Base-by-base conservation (phyloP, 441 rosid genomes). In the Adansonia grandidieri region DNA sequence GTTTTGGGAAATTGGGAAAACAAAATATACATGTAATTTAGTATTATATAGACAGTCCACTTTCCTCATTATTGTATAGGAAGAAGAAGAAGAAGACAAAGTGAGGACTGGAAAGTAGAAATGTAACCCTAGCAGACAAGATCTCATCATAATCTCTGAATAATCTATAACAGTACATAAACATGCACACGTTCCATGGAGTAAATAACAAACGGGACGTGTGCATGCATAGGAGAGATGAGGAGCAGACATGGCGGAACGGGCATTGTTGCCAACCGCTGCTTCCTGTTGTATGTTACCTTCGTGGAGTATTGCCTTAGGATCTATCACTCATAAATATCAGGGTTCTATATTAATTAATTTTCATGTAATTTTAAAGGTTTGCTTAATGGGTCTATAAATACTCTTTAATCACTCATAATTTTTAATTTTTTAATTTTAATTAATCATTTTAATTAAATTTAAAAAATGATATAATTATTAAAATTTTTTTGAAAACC, bases 131-230 rank as follows among this genome's bases (percentile, higher is more conserved):
- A 75, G 79, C 85, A 74, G 85, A 81, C 87, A 84, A 61, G 74
- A 83, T 84, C 87, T 80, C 78, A 79, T 83, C 87, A 65, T 9
- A 73, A 79, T 84, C 82, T 22, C 47, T 15, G 11, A 9, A 47
- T 64, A 17, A 17, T 57, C 15, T 28, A 40, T 20, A 8, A 7
- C 44, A 10, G 47, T 65, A 45, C 48, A 58, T 17, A 45, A 67
- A 19, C 54, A 51, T 20, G 50, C 62, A 9, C 53, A 42, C 14
- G 9, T 60, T 22, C 10, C 14, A 60, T 20, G 32, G 6, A 20
- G 32, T 9, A 32, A 9, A 9, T 9, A 22, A 60, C 32, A 60
- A 9, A 32, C 40, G 40, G 40, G 40, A 4, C 40, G 40, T 32
- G 40, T 32, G 4, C 40, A 32, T 32, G 40, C 40, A 32, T 32